These are phyloP conservation scores for Magnusiomyces ingens DNA, from an alignment of 1,139 yeast genomes.

Conservation along the genomic window DNA sequence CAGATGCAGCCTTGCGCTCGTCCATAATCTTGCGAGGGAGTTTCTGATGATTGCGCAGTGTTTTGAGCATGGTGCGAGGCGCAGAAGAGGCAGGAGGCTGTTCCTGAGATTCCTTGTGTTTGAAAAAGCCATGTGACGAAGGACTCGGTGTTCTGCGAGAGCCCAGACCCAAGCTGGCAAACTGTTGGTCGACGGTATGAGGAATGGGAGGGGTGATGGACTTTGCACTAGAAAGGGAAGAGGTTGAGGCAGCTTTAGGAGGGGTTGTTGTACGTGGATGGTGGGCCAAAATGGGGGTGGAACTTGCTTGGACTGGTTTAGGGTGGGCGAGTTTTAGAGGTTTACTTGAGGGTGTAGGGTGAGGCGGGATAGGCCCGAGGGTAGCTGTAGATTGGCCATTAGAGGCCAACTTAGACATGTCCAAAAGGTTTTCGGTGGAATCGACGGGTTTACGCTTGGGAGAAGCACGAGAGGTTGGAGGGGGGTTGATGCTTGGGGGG, in stretches of 20 bases:
- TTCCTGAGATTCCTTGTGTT: neutral
- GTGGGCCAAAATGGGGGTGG: neutral
- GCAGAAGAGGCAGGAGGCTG: neutral
- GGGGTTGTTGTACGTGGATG: neutral
- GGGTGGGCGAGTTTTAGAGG: neutral
- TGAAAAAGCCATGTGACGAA: neutral
- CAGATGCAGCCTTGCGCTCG: constrained; percentile 6
- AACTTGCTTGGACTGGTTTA: neutral
- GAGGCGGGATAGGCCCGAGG: neutral
- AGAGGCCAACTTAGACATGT: neutral
- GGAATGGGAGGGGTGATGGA: neutral
- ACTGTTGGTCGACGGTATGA: neutral
- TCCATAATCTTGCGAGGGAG: neutral
- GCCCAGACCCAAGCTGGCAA: neutral
- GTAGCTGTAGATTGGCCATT: neutral
- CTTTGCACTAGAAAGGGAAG: neutral
- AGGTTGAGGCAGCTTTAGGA: neutral
- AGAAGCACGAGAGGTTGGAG: neutral
- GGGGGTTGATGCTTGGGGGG: neutral
- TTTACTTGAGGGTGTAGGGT: neutral
- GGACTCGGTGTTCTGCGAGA: neutral
- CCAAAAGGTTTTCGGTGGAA: neutral
- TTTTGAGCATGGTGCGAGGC: constrained; percentile 1
- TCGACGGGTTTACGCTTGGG: neutral
- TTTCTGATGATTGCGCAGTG: neutral